Evolutionary conservation across 2,329 filamentous ascomycete species (phyloP).

Genomic region (Xylaria multiplex): DNA sequence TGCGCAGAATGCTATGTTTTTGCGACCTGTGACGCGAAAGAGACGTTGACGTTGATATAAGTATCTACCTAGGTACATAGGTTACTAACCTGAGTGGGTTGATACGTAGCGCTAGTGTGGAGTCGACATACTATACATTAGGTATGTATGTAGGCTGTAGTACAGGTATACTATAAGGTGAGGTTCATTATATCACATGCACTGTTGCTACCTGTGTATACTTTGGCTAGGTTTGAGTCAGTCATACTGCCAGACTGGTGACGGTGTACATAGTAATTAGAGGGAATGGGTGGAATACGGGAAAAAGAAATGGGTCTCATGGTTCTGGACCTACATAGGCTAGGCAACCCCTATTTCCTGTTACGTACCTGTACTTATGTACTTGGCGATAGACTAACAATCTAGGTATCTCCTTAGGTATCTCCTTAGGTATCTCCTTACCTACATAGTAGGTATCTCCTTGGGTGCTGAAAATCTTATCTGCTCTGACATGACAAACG

Average conservation of each 20-base stretch:
- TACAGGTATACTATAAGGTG: no score
- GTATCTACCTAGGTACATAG: neutral
- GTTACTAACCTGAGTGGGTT: neutral
- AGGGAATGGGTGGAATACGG: neutral
- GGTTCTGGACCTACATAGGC: conserved; percentile 12
- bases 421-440: no score
- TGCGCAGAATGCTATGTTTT: neutral
- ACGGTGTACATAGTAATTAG: no score
- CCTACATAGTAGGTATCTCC: no score
- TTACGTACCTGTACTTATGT: conserved; percentile 13
- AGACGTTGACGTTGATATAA: neutral
- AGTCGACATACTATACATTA: no score
- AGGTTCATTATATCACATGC: no score
- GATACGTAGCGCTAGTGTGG: no score
- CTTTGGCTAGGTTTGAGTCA: no score
- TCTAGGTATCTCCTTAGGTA: no score
- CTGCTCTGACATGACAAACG: conserved; percentile 26
- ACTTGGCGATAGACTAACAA: conserved; percentile 17
- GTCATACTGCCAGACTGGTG: no score
- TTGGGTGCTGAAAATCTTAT: conserved; percentile 39
- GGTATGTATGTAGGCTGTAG: no score
- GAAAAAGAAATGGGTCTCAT: conserved; percentile 15
- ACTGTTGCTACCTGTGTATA: no score
- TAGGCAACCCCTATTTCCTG: conserved; percentile 11
- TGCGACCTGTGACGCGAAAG: neutral